Percentiles rank a stretch among this genome's conserved stretches.
Conservation (phyloP, 2,329 filamentous ascomycete genomes). For the Fusarium temperatum region DNA sequence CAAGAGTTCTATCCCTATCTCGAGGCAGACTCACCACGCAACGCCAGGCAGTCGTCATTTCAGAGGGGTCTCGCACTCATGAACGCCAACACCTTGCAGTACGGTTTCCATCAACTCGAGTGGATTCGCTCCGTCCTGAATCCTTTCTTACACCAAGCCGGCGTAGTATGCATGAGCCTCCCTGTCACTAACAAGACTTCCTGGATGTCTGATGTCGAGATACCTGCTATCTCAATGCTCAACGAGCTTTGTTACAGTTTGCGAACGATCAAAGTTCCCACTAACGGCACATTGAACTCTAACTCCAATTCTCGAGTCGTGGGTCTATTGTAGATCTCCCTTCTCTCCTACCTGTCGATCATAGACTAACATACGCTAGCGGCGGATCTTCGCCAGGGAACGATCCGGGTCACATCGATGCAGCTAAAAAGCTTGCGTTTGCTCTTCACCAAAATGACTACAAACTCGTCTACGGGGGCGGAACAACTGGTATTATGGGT, state of each 20-base stretch:
- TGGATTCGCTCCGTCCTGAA: background rate
- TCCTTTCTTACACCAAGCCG: background rate
- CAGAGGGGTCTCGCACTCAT: background rate
- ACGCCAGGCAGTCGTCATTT: background rate
- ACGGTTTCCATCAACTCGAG: background rate
- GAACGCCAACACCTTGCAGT: background rate
- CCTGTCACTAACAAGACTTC: background rate
- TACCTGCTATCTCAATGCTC: background rate
- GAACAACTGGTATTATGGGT: background rate
- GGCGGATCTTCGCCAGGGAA: background rate
- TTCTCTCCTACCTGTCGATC: background rate
- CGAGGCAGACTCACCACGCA: background rate
- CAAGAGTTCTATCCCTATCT: background rate
- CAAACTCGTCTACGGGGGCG: background rate
- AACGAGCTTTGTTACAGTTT: background rate
- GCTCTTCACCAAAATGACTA: background rate
- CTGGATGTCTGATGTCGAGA: background rate
- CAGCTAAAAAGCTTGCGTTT: background rate
- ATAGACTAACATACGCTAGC: background rate
- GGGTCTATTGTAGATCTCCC: background rate
- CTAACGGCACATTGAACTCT: background rate
- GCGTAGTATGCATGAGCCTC: background rate
- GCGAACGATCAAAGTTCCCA: fast-evolving
- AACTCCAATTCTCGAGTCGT: background rate
- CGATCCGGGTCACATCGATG: background rate